Conservation (phyloP, 768 basidiomycete species). For the Tulasnella sp. region DNA sequence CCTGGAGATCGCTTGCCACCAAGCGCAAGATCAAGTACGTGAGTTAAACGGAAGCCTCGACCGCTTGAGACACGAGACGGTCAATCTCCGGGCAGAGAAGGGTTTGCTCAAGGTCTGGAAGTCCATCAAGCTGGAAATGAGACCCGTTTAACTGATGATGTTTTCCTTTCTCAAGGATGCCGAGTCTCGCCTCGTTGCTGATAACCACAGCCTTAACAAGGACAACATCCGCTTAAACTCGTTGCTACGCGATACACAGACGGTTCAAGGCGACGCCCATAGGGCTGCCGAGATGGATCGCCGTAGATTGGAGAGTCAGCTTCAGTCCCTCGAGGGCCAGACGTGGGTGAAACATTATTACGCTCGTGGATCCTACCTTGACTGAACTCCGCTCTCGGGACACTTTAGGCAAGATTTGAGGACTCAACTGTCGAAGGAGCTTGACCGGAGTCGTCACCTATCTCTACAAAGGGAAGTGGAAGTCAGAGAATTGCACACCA, state of each 20-base stretch:
- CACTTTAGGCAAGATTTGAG: conserved; percentile 57
- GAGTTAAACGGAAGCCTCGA: conserved; percentile 51
- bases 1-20: conserved; percentile 61
- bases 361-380: not conserved
- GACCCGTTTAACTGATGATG: not conserved
- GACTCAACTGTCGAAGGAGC: conserved; percentile 57
- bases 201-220: conserved; percentile 66
- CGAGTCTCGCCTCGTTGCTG: conserved; percentile 69
- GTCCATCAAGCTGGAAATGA: not conserved
- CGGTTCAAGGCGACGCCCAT: conserved; percentile 82
- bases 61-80: conserved; percentile 71
- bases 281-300: conserved; percentile 74
- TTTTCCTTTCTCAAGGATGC: conserved; percentile 43
- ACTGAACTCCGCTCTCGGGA: not conserved
- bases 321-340: conserved; percentile 68
- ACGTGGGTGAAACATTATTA: conserved; percentile 38
- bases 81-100: conserved; percentile 87
- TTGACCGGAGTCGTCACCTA: conserved; percentile 61
- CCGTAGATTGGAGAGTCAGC: conserved; percentile 63
- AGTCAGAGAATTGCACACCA: conserved; percentile 56
- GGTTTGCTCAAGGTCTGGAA: conserved; percentile 82
- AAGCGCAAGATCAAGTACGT: conserved; percentile 55
- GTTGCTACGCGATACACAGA: conserved; percentile 80
- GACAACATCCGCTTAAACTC: conserved; percentile 81
- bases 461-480: conserved; percentile 74